These are phyloP conservation scores for Mycosphaerella sp. DNA, from an alignment of 2,329 filamentous ascomycete genomes.

Conservation along the genomic window DNA sequence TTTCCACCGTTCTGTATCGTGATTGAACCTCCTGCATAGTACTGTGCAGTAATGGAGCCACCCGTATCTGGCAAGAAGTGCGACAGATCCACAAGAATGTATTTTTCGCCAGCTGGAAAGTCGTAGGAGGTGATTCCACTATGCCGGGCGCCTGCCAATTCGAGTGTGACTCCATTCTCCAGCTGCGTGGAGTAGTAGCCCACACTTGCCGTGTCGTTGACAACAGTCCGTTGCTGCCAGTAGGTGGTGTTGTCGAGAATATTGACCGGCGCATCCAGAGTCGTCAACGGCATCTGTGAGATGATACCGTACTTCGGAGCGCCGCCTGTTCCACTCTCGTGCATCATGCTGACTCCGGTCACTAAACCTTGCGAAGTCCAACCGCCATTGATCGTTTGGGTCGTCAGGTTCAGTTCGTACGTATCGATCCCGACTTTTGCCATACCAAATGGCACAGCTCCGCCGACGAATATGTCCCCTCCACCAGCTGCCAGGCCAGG, in stretches of 20 bases:
- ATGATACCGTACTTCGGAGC: slow-evolving; percentile 64
- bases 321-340: slow-evolving; percentile 61
- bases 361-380: slow-evolving; percentile 33
- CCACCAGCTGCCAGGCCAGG: slow-evolving; percentile 42
- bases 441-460: slow-evolving; percentile 38
- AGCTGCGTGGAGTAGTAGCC: slow-evolving; percentile 57
- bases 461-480: slow-evolving; percentile 41
- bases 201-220: slow-evolving; percentile 44
- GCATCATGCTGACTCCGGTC: slow-evolving; percentile 45
- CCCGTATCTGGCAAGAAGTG: slow-evolving; percentile 53
- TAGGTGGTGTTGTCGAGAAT: slow-evolving; percentile 38
- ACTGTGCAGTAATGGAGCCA: slow-evolving; percentile 43
- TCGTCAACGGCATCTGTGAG: slow-evolving; percentile 47
- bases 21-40: slow-evolving; percentile 55
- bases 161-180: slow-evolving; percentile 50
- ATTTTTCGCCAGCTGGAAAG: slow-evolving; percentile 46
- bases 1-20: slow-evolving; percentile 41
- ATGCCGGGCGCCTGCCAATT: slow-evolving; percentile 52
- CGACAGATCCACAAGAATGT: slow-evolving; percentile 57
- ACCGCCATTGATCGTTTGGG: slow-evolving; percentile 39
- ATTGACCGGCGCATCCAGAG: slow-evolving; percentile 33
- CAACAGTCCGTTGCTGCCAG: slow-evolving; percentile 32
- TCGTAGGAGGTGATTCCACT: slow-evolving; percentile 56
- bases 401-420: slow-evolving; percentile 28
- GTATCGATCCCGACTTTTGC: slow-evolving; percentile 42